These are phyloP conservation scores for Dryas octopetala DNA, from an alignment of 306 rosid genomes.

Conservation along the genomic window DNA sequence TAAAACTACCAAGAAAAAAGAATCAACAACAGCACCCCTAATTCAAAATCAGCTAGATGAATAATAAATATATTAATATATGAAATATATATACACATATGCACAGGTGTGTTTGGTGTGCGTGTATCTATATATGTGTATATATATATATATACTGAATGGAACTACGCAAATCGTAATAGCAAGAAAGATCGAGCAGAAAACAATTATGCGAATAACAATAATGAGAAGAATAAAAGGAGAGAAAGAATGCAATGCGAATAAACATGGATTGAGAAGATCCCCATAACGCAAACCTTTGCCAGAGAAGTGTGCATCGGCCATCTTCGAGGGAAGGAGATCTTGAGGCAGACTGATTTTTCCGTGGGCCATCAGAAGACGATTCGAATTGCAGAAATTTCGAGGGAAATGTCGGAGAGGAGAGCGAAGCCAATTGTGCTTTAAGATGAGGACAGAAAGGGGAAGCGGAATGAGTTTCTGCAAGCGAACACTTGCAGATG, in stretches of 20 bases:
- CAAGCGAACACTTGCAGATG: constrained; percentile 6
- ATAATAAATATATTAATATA: background rate
- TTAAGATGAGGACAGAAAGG: background rate
- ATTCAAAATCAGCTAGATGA: background rate
- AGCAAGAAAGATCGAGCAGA: background rate
- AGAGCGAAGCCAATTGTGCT: background rate
- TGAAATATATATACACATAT: background rate
- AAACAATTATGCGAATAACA: background rate
- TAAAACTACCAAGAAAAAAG: background rate
- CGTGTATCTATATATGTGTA: no score
- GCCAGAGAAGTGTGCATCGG: constrained; percentile 41
- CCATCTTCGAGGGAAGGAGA: constrained; percentile 45
- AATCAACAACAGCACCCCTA: background rate
- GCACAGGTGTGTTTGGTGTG: background rate
- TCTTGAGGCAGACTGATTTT: constrained; percentile 62
- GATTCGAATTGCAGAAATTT: constrained; percentile 31
- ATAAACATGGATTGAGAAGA: constrained; percentile 4
- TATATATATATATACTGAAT: background rate
- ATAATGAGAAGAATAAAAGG: constrained; percentile 1
- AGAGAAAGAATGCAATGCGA: background rate
- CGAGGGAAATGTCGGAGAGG: constrained; percentile 28
- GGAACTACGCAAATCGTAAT: background rate
- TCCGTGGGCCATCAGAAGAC: constrained; percentile 43
- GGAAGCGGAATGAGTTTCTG: background rate
- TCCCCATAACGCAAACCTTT: constrained; percentile 45